Base-by-base conservation (phyloP, 2,329 filamentous ascomycete species). In the Emergomyces orientalis region DNA sequence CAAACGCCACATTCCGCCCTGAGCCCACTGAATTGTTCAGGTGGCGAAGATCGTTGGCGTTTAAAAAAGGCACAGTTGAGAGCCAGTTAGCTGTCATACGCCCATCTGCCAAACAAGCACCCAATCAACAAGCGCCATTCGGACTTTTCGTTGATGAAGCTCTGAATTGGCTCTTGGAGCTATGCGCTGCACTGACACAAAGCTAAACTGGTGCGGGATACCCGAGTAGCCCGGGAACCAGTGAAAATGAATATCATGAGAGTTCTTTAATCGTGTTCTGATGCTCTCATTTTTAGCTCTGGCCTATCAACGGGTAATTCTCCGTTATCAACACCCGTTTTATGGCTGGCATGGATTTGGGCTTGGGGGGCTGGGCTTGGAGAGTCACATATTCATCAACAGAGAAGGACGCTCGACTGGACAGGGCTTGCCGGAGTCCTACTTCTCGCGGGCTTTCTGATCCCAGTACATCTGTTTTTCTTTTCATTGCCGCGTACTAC, bases 131-230 rank as follows among this genome's bases (percentile, higher is more conserved):
- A 30, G 11, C n/a, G 39, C 22, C 34, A 17, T 58, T 43, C 34
- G 25, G 3, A 3, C 6, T 8, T 19, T 25, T 8, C n/a, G 55
- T 58, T 58, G 55, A 58, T 14, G 37, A 43, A 43, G 37, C n/a
- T 43, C 25, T 17, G 55, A 58, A 58, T 58, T 58, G 55, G 55
- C 39, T 30, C 55, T 6, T 43, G 37, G 37, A 41, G 55, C 39
- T 58, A 25, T 41, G 9, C 22, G 37, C 17, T 43, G 55, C 55
- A 41, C 37, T 43, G 55, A 58, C 55, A 30, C 55, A 58, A 37
- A 3, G 34, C 55, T 58, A 41, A 58, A 41, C 55, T 41, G 22
- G 55, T 19, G 55, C 22, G 7, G 19, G 55, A 27, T 22, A 54
- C 30, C 25, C 13, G 47, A 27, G 13, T 3, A 54, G 30, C 27